phyloP scores from a whole-genome alignment of 164 flowering plant species.

The Stephania japonica region DNA sequence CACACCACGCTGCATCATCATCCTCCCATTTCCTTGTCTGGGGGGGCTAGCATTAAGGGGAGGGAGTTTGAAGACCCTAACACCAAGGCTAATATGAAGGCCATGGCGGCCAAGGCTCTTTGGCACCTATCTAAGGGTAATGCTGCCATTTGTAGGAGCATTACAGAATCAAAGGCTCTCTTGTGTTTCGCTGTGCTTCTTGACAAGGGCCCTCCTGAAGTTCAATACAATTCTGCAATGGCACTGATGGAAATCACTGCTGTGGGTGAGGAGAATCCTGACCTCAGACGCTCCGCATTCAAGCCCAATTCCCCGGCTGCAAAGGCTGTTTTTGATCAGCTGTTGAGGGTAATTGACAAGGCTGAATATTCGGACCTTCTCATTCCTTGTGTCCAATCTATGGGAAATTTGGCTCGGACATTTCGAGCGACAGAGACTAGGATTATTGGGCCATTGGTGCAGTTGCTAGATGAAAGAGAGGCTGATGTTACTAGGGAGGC shows the following conservation, averaged over 20 bases:
- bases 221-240: conserved; percentile 62
- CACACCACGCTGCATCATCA: not conserved
- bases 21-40: conserved; percentile 26
- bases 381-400: conserved; percentile 46
- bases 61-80: conserved; percentile 62
- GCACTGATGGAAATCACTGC: conserved; percentile 74
- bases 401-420: conserved; percentile 70
- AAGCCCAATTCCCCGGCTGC: conserved; percentile 85
- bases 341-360: conserved; percentile 42
- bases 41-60: conserved; percentile 64
- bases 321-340: conserved; percentile 72
- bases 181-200: conserved; percentile 67
- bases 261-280: conserved; percentile 58
- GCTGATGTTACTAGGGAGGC: conserved; percentile 51
- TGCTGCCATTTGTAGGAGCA: conserved; percentile 47
- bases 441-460: conserved; percentile 64
- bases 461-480: conserved; percentile 68
- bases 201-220: conserved; percentile 65
- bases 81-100: conserved; percentile 69
- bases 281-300: conserved; percentile 64
- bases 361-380: conserved; percentile 49
- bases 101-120: conserved; percentile 82
- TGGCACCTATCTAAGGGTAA: conserved; percentile 57
- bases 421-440: conserved; percentile 72
- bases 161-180: conserved; percentile 76